Evolutionary conservation across 1,139 yeast species (phyloP).

Genomic region (Pichia sp.): DNA sequence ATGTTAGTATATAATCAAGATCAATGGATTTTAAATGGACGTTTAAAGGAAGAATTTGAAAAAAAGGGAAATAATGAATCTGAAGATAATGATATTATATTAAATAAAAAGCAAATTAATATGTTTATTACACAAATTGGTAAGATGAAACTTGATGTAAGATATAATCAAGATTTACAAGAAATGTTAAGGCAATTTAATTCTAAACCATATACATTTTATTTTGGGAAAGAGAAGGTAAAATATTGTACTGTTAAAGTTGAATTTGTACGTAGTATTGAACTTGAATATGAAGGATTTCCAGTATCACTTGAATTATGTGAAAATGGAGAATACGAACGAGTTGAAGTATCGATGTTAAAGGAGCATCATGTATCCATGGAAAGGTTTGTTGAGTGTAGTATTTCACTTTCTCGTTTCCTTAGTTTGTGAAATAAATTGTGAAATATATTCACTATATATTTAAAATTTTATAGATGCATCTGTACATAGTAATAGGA

Average conservation of each 20-base stretch:
- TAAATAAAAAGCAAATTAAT: constrained; percentile 10
- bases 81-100: constrained; percentile 1
- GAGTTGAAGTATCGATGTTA: constrained; percentile 24
- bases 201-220: constrained; percentile 12
- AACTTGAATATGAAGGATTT: constrained; percentile 30
- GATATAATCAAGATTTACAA: constrained; percentile 8
- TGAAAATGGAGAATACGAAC: constrained; percentile 22
- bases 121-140: constrained; percentile 13
- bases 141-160: constrained; percentile 11
- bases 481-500: too few relatives aligned
- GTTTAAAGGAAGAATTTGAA: constrained; percentile 5
- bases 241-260: constrained; percentile 14
- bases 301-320: constrained; percentile 24
- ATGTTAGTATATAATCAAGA: constrained; percentile 18
- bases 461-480: not conserved
- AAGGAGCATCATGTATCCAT: constrained; percentile 11
- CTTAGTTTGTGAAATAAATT: not conserved
- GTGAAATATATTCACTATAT: too few relatives aligned
- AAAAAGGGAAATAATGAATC: constrained; percentile 1
- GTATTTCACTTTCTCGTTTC: constrained; percentile 4
- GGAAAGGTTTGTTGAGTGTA: constrained; percentile 5
- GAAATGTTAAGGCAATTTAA: constrained; percentile 9
- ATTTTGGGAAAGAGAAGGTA: constrained; percentile 2
- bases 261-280: constrained; percentile 35
- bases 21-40: constrained; percentile 16